Percentiles rank a stretch among this genome's conserved stretches.
These are phyloP conservation scores for Cercospora sojina DNA, from an alignment of 2,329 filamentous ascomycete genomes.

Conservation along the genomic window DNA sequence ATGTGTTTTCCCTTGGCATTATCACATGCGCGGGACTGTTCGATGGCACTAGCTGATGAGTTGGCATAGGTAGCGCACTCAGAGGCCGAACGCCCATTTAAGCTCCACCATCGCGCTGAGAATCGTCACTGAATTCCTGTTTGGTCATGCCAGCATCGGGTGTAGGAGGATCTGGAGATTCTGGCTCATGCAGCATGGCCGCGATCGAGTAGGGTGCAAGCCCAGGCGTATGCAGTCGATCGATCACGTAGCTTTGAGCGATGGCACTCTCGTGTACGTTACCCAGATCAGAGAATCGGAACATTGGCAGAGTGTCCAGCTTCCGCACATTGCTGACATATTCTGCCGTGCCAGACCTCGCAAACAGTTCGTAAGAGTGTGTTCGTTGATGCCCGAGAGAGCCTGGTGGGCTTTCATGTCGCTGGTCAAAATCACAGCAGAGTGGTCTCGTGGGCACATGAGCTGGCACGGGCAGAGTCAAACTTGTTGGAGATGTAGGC, in stretches of 20 bases:
- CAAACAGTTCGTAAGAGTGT: not conserved
- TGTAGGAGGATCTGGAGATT: not conserved
- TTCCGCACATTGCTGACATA: not conserved
- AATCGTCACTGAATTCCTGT: not conserved
- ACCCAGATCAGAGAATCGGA: not conserved
- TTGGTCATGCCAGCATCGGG: not conserved
- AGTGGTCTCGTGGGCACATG: not conserved
- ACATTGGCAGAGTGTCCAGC: not conserved
- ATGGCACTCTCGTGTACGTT: not conserved
- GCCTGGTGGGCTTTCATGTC: not conserved
- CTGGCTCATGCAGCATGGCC: not conserved
- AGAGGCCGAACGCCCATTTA: not conserved
- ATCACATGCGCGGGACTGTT: not conserved
- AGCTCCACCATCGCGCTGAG: not conserved
- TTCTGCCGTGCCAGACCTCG: not conserved
- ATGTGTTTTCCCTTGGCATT: not conserved
- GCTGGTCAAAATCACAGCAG: not conserved
- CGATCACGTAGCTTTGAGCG: not conserved
- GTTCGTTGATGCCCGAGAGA: not conserved
- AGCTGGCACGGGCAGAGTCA: not conserved
- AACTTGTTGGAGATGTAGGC: not conserved
- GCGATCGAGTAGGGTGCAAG: not conserved
- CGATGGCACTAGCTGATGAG: not conserved
- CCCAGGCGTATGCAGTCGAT: slow-evolving; percentile 5
- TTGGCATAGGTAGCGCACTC: not conserved